Base-by-base conservation (phyloP, 1,284 basidiomycete genomes). In the Golubevia sp. region DNA sequence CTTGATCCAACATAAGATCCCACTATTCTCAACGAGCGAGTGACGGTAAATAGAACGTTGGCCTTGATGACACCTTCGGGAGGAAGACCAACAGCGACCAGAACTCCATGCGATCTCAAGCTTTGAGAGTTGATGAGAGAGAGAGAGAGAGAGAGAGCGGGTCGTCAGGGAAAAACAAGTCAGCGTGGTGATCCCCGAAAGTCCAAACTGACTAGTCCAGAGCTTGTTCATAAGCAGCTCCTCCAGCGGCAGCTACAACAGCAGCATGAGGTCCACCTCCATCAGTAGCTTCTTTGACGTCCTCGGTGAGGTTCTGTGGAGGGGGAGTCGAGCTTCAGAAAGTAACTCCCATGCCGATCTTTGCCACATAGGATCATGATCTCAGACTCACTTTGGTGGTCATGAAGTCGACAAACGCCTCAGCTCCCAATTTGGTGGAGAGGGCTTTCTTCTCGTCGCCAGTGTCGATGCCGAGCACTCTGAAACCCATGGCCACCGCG, bases 361-460 rank as follows among this genome's bases (percentile, higher is more conserved):
- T n/a, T n/a, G n/a, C n/a, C n/a, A n/a, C n/a, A n/a, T n/a, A n/a
- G n/a, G n/a, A n/a, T n/a, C n/a, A n/a, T n/a, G n/a, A n/a, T 64
- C 66, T 34, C 53, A 48, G 61, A 50, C 76, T 74, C 63, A 76
- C 79, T 66, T 79, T 76, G 49, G 59, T 62, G 53, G 73, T 86
- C 71, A 86, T 88, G 86, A 92, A 93, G 85, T 95, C 92, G 70
- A 94, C 87, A 88, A 90, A 94, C 58, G 86, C 86, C 70, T 91
- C 89, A 0, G 91, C 91, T 52, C 93, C 92, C 58, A 93, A 89
- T 26, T 87, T 84, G 65, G 86, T 74, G 80, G 88, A 89, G 15
- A 94, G 87, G 56, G 89, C 86, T 75, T 88, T 87, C 87, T 94
- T 94, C 71, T 91, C 90, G 2, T 85, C 88, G 34, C 92, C 92